phyloP scores from a whole-genome alignment of 192 early-diverging fungal species.

The Geranomyces variabilis region DNA sequence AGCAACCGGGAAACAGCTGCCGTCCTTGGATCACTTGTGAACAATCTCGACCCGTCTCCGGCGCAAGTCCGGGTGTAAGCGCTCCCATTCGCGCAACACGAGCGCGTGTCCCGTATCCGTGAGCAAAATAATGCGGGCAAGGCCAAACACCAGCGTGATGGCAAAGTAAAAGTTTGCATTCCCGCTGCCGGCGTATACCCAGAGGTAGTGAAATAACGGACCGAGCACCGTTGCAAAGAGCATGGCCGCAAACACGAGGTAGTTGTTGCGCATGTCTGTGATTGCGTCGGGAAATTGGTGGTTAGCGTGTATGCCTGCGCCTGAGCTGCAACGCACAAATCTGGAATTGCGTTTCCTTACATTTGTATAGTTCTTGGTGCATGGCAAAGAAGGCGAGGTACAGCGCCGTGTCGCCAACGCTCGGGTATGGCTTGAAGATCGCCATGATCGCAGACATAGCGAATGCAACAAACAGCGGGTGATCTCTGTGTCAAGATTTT shows the following conservation, averaged over 20 bases:
- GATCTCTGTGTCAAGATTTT: slow-evolving; percentile 49
- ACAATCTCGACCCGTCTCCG: slow-evolving; percentile 51
- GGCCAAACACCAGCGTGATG: slow-evolving; percentile 87
- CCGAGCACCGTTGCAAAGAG: slow-evolving; percentile 76
- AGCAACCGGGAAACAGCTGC: too few relatives aligned
- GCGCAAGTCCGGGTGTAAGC: slow-evolving; percentile 57
- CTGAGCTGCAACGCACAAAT: too few relatives aligned
- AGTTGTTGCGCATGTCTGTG: slow-evolving; percentile 81
- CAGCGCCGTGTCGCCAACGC: slow-evolving; percentile 81
- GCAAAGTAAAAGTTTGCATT: slow-evolving; percentile 99
- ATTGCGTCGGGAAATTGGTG: background rate
- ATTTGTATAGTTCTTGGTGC: slow-evolving; percentile 86
- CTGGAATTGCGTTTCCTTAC: slow-evolving; percentile 47
- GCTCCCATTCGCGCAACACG: slow-evolving; percentile 80
- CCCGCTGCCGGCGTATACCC: slow-evolving; percentile 94
- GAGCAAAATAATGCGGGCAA: slow-evolving; percentile 83
- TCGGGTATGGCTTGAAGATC: slow-evolving; percentile 93
- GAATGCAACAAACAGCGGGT: slow-evolving; percentile 78
- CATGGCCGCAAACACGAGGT: slow-evolving; percentile 71
- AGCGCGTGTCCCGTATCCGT: slow-evolving; percentile 83
- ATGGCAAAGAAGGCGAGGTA: slow-evolving; percentile 81
- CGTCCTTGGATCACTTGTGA: slow-evolving; percentile 34
- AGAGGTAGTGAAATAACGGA: slow-evolving; percentile 91
- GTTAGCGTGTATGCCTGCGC: too few relatives aligned
- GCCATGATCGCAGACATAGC: slow-evolving; percentile 76